Evolutionary conservation across 306 rosid genomes (phyloP), one percentile per base, ranked within the genome.

Genomic region (Acacia melanoxylon): DNA sequence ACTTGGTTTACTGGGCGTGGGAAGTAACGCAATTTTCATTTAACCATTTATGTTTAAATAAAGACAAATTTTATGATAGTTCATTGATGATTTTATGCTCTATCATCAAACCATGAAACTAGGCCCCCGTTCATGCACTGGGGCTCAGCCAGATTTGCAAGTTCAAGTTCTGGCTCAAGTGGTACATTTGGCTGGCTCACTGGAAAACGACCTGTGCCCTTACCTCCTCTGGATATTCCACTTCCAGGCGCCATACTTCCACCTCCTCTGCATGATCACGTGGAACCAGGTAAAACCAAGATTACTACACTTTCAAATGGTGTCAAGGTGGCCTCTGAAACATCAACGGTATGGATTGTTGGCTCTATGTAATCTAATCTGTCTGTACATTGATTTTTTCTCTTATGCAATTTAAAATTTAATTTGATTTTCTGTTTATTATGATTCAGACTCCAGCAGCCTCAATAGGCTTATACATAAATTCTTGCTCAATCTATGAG

Each of bases 401-500:
- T 27, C 16, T 24, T 10, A 0, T 51, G 19, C 48, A 44, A 31
- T 76, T 1, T 71, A 1, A 33, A 27, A 51, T 27, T 67, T 22
- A 24, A 67, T 63, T 29, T 42, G 20, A n/a, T 67, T 78, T 8
- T 12, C 4, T 74, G 20, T 52, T 76, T 69, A n/a, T 63, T 87
- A 5, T 83, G 85, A 45, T 77, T 48, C 84, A 93, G 98, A 82
- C 74, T 63, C 97, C 97, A 24, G 86, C 92, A 1, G 97, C 97
- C 7, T 93, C 99, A 1, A 86, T 95, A 14, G 99, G 99, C n/a
- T 78, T 95, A 35, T 95, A 89, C 80, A 82, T 93, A 19, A 85
- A 95, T 70, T 90, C 89, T 65, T 94, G 99, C 80, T 91, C 95
- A 35, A 81, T 88, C 80, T 91, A 93, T 72, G 99, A 95, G 93